phyloP scores from a whole-genome alignment of 2,329 filamentous ascomycete species.

The Ceratocystis colombiana region DNA sequence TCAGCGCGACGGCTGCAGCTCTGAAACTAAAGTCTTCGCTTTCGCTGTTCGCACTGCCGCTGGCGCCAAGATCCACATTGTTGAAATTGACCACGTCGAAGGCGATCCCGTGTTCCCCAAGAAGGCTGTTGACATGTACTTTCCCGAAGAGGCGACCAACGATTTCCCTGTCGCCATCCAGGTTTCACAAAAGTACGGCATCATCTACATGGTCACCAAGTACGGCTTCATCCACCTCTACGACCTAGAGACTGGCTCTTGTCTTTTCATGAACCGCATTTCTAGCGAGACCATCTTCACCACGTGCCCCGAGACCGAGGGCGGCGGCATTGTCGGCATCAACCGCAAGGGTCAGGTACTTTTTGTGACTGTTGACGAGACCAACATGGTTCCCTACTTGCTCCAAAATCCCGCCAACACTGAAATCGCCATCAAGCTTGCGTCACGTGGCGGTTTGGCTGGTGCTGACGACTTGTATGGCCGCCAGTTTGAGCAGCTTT shows the following conservation, averaged over 20 bases:
- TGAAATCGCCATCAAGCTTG: slow-evolving; percentile 88
- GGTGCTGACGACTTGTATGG: slow-evolving; percentile 90
- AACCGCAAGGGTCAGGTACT: slow-evolving; percentile 97
- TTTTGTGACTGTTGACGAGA: slow-evolving; percentile 86
- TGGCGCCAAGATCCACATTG: slow-evolving; percentile 82
- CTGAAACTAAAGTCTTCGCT: slow-evolving; percentile 91
- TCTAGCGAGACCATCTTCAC: slow-evolving; percentile 99
- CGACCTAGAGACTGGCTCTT: slow-evolving; percentile 87
- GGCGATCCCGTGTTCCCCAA: slow-evolving; percentile 84
- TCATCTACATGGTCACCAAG: slow-evolving; percentile 96
- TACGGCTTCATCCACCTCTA: slow-evolving; percentile 99
- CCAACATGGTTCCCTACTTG: slow-evolving; percentile 83
- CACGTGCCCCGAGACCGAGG: slow-evolving; percentile 72
- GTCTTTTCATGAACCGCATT: slow-evolving; percentile 99
- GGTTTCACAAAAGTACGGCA: slow-evolving; percentile 89
- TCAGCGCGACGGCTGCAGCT: slow-evolving; percentile 74
- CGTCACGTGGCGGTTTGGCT: slow-evolving; percentile 83
- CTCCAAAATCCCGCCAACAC: slow-evolving; percentile 93
- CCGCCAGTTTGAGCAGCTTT: slow-evolving; percentile 82
- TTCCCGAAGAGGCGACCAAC: slow-evolving; percentile 87
- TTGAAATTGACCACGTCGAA: slow-evolving; percentile 90
- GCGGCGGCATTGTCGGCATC: slow-evolving; percentile 81
- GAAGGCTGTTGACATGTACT: slow-evolving; percentile 96
- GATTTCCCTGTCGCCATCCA: slow-evolving; percentile 98
- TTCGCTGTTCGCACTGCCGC: slow-evolving; percentile 86